Conservation (phyloP, 2,329 filamentous ascomycete genomes). For the Botrytis porri region DNA sequence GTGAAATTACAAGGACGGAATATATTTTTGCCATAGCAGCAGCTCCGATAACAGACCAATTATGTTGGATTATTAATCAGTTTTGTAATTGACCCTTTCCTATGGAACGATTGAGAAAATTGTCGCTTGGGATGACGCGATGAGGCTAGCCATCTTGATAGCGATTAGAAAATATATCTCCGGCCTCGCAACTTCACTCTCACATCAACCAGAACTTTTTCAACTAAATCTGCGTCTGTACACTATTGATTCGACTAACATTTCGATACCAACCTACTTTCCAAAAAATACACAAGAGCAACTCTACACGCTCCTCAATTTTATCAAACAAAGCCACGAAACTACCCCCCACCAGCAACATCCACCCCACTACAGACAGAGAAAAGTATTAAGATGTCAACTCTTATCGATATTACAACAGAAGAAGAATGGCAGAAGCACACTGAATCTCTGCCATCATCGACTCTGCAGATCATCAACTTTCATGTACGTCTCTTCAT, state of each 20-base stretch:
- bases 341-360: conserved; percentile 15
- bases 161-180: conserved; percentile 21
- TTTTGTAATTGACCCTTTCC: conserved; percentile 13
- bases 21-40: not conserved
- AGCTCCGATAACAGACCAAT: not conserved
- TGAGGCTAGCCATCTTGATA: conserved; percentile 15
- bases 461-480: conserved; percentile 78
- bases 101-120: conserved; percentile 9
- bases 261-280: not conserved
- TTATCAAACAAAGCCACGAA: not conserved
- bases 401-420: conserved; percentile 72
- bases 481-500: conserved; percentile 59
- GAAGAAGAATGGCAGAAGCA: conserved; percentile 71
- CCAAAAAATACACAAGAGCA: not conserved
- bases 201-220: not conserved
- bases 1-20: not conserved
- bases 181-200: not conserved
- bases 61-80: conserved; percentile 17
- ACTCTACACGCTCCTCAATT: not conserved
- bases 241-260: not conserved
- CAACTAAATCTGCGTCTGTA: not conserved
- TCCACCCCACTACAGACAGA: conserved; percentile 4
- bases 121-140: conserved; percentile 19
- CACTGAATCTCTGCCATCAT: conserved; percentile 61
- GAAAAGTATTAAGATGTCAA: conserved; percentile 58